Conservation (phyloP, 2,329 filamentous ascomycete species). For the Chalaropsis thielavioides region DNA sequence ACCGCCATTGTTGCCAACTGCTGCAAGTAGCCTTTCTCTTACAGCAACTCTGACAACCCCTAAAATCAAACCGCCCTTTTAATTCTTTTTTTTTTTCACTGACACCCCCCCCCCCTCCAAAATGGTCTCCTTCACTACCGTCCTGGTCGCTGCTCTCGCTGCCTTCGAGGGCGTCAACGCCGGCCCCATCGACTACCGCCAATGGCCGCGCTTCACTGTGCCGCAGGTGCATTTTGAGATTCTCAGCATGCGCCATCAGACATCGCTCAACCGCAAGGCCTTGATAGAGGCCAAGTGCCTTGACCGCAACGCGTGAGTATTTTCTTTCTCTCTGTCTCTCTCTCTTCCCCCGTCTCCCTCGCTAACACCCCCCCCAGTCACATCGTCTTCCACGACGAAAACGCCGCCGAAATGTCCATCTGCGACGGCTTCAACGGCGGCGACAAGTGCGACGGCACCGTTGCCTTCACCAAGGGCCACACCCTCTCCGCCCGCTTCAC, state of each 20-base stretch:
- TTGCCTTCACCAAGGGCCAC: conserved; percentile 31
- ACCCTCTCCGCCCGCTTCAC: conserved; percentile 36
- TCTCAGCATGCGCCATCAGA: conserved; percentile 28
- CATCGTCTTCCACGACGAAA: conserved; percentile 36
- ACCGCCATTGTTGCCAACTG: no score
- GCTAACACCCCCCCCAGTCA: conserved; percentile 21
- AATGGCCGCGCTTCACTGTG: conserved; percentile 28
- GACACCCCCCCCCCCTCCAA: conserved; percentile 14
- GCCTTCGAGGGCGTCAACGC: conserved; percentile 24
- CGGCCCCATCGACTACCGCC: conserved; percentile 24
- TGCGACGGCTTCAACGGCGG: conserved; percentile 38
- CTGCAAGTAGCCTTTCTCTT: no score
- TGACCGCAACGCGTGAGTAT: conserved; percentile 29
- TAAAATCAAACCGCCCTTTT: conserved; percentile 4
- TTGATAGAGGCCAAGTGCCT: conserved; percentile 30
- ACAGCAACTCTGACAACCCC: no score
- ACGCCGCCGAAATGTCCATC: conserved; percentile 34
- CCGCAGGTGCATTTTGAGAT: conserved; percentile 33
- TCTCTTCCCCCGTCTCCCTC: neutral
- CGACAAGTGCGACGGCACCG: conserved; percentile 32
- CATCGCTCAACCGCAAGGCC: conserved; percentile 28
- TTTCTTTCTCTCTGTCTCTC: neutral
- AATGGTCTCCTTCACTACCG: conserved; percentile 25
- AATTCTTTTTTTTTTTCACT: neutral
- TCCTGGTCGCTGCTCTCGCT: conserved; percentile 25